Conservation (phyloP, 768 basidiomycete species). For the Leccinum pellstonianum region DNA sequence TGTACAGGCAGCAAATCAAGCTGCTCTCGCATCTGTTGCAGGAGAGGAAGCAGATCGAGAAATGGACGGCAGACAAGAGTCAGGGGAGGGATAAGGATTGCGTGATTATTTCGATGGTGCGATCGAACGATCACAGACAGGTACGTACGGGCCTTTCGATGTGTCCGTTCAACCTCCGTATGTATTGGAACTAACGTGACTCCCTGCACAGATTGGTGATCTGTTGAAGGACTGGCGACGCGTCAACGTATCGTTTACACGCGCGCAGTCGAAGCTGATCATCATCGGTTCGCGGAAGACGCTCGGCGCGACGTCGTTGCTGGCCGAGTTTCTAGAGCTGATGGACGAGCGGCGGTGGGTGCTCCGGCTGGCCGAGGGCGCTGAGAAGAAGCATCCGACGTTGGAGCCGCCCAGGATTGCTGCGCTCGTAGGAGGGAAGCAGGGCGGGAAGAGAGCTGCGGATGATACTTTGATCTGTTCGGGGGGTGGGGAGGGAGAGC, state of each 20-base stretch:
- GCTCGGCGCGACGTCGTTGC: slow-evolving; percentile 55
- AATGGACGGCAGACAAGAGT: slow-evolving; percentile 89
- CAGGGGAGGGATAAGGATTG: slow-evolving; percentile 97
- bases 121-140: slow-evolving; percentile 75
- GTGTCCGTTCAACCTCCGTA: not conserved
- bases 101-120: slow-evolving; percentile 88
- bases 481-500: not conserved
- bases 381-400: slow-evolving; percentile 51
- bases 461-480: not conserved
- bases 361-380: slow-evolving; percentile 50
- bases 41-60: slow-evolving; percentile 61
- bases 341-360: slow-evolving; percentile 78
- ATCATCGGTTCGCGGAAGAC: slow-evolving; percentile 88
- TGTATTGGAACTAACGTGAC: not conserved
- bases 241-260: slow-evolving; percentile 95
- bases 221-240: slow-evolving; percentile 94
- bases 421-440: slow-evolving; percentile 9
- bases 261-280: slow-evolving; percentile 86
- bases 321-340: slow-evolving; percentile 73
- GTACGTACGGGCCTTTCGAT: slow-evolving; percentile 43
- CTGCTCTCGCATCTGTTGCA: slow-evolving; percentile 67
- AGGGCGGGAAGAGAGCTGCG: slow-evolving; percentile 15
- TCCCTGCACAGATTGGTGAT: slow-evolving; percentile 70
- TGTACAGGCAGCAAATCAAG: slow-evolving; percentile 96
- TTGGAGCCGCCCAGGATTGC: slow-evolving; percentile 17